Conservation (phyloP, 805 yeast species). For the Ogataea trehaloabstinens region DNA sequence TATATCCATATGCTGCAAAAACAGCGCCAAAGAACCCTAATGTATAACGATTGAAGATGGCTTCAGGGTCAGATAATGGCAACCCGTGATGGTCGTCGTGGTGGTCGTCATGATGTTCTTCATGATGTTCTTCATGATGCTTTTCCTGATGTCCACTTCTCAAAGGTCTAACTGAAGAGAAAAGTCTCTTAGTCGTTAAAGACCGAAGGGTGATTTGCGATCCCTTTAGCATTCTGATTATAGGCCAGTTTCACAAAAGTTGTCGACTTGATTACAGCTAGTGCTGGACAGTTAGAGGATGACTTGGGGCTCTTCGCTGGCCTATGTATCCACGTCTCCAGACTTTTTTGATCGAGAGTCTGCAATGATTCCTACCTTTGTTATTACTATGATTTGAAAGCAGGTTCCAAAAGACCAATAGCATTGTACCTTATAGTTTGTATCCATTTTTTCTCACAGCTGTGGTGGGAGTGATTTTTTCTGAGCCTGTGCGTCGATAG, state of each 20-base stretch:
- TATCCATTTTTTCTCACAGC: no score
- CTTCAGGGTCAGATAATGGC: slow-evolving; percentile 27
- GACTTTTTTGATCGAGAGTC: no score
- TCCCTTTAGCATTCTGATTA: background rate
- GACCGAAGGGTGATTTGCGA: background rate
- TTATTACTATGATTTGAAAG: no score
- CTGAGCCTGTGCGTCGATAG: no score
- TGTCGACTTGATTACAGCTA: no score
- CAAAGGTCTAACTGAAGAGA: slow-evolving; percentile 3
- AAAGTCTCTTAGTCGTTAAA: background rate
- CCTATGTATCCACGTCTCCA: no score
- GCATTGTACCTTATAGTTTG: background rate
- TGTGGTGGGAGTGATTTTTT: no score
- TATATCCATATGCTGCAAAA: slow-evolving; percentile 39
- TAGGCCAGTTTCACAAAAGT: no score
- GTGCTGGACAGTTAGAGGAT: no score
- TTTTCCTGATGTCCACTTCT: slow-evolving; percentile 7
- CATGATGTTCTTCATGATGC: slow-evolving; percentile 12
- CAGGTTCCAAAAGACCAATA: background rate
- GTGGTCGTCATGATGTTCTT: slow-evolving; percentile 11
- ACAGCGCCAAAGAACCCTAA: slow-evolving; percentile 19
- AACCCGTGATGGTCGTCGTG: slow-evolving; percentile 19
- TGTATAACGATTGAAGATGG: slow-evolving; percentile 27
- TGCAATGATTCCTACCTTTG: no score
- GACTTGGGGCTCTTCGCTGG: no score